Conservation (phyloP, 1,139 yeast species). For the Eremothecium cymbalariae region DNA sequence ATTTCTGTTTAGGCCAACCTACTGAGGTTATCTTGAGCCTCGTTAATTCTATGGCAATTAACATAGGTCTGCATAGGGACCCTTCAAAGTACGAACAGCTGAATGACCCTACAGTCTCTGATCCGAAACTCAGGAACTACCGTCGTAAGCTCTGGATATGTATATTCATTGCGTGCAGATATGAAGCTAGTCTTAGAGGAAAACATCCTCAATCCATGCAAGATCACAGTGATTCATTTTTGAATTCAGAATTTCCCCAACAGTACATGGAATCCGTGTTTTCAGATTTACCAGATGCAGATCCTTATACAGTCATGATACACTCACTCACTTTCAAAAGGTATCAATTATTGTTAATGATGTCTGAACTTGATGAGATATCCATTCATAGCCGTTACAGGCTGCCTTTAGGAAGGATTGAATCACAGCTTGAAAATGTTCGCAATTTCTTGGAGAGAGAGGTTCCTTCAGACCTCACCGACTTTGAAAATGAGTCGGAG, state of each 20-base stretch:
- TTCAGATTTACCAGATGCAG: constrained; percentile 15
- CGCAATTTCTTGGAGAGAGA: constrained; percentile 7
- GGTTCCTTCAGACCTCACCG: constrained; percentile 1
- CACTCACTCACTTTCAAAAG: constrained; percentile 22
- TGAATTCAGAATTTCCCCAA: constrained; percentile 15
- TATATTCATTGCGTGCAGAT: constrained; percentile 18
- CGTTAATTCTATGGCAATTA: constrained; percentile 22
- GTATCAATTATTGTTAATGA: constrained; percentile 20
- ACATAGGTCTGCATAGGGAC: constrained; percentile 31
- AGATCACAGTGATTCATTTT: constrained; percentile 16
- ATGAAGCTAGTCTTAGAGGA: constrained; percentile 26
- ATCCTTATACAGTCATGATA: constrained; percentile 11
- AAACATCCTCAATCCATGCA: constrained; percentile 17
- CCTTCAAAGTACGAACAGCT: constrained; percentile 25
- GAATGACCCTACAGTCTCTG: constrained; percentile 12
- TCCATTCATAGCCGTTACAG: constrained; percentile 16
- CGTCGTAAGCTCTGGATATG: constrained; percentile 28
- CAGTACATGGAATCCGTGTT: constrained; percentile 19
- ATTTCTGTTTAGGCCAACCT: constrained; percentile 28
- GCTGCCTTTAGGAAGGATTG: constrained; percentile 17
- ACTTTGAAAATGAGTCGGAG: constrained; percentile 1
- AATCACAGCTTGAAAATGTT: constrained; percentile 14
- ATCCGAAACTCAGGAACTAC: constrained; percentile 20
- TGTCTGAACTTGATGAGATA: constrained; percentile 21
- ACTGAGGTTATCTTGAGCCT: constrained; percentile 26